Percentiles rank a stretch among this genome's conserved stretches.
These are phyloP conservation scores for Licmophora abbreviata DNA, from an alignment of 108 stramenopile genomes.

Conservation along the genomic window DNA sequence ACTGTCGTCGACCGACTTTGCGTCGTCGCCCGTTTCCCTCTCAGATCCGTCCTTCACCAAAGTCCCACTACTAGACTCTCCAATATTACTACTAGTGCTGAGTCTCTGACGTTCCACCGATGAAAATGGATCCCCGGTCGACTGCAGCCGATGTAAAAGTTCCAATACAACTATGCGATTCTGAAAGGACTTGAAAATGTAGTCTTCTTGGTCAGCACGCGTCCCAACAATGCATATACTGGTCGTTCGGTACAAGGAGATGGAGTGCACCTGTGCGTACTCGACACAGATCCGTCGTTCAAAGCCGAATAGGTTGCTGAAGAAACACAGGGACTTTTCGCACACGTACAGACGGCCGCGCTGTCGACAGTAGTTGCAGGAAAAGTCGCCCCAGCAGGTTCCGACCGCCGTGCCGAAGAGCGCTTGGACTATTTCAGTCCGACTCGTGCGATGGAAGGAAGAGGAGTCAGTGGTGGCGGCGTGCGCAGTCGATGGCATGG, in stretches of 20 bases:
- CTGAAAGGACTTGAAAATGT: constrained; percentile 40
- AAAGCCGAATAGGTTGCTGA: constrained; percentile 65
- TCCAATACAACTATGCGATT: constrained; percentile 34
- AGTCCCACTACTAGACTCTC: neutral
- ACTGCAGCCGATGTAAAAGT: constrained; percentile 9
- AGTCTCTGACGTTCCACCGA: neutral
- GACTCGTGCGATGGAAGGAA: no score
- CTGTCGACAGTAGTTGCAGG: constrained; percentile 49
- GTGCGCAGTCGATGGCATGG: no score
- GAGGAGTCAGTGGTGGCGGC: no score
- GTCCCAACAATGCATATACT: constrained; percentile 31
- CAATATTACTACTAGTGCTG: neutral
- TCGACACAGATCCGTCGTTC: constrained; percentile 47
- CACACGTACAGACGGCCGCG: constrained; percentile 55
- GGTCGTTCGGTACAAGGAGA: constrained; percentile 39
- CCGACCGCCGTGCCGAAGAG: constrained; percentile 40
- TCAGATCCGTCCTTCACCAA: neutral
- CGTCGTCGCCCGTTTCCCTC: no score
- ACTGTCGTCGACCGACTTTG: no score
- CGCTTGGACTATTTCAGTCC: constrained; percentile 36
- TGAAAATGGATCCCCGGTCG: neutral
- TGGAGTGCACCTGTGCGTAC: constrained; percentile 24
- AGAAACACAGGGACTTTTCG: constrained; percentile 46
- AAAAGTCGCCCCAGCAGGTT: constrained; percentile 37
- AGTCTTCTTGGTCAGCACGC: constrained; percentile 31